Evolutionary conservation across 208 protist species (phyloP).

Genomic region (Acanthamoeba castellanii): DNA sequence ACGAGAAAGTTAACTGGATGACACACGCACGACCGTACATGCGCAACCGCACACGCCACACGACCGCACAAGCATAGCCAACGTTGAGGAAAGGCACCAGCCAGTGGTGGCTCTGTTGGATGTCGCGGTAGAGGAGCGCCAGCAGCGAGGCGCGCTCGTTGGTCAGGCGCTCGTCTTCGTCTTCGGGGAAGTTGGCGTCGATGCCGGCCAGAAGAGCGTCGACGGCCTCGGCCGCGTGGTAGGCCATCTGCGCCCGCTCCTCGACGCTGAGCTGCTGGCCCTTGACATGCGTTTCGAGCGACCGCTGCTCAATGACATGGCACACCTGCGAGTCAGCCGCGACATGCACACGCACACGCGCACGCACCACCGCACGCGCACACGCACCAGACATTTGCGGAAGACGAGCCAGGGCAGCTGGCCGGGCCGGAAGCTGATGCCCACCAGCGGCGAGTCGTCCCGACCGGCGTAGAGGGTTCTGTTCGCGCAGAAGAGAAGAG

Average conservation of each 20-base stretch:
- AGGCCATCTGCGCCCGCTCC: slow-evolving; percentile 5
- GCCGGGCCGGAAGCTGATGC: neutral
- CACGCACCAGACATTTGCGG: neutral
- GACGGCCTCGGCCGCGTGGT: neutral
- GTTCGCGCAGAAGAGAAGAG: neutral
- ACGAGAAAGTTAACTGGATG: too few relatives aligned
- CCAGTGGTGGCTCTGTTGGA: neutral
- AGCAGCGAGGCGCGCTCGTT: neutral
- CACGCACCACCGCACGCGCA: too few relatives aligned
- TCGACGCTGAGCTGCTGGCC: neutral
- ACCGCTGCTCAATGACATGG: neutral
- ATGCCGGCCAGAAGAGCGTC: neutral
- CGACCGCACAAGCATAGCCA: too few relatives aligned
- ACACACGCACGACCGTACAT: too few relatives aligned
- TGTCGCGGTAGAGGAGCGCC: neutral
- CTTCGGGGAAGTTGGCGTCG: neutral
- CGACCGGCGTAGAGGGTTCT: neutral
- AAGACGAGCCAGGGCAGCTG: neutral
- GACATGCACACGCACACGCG: too few relatives aligned
- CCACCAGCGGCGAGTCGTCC: neutral
- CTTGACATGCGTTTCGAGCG: neutral
- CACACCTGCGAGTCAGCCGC: neutral
- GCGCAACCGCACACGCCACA: too few relatives aligned
- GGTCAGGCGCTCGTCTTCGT: neutral
- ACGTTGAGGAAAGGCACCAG: neutral